A percentile compares a stretch with the other conserved stretches of the same genome.
These are phyloP conservation scores for Kwoniella sp. DNA, from an alignment of 768 basidiomycete species.

Conservation along the genomic window DNA sequence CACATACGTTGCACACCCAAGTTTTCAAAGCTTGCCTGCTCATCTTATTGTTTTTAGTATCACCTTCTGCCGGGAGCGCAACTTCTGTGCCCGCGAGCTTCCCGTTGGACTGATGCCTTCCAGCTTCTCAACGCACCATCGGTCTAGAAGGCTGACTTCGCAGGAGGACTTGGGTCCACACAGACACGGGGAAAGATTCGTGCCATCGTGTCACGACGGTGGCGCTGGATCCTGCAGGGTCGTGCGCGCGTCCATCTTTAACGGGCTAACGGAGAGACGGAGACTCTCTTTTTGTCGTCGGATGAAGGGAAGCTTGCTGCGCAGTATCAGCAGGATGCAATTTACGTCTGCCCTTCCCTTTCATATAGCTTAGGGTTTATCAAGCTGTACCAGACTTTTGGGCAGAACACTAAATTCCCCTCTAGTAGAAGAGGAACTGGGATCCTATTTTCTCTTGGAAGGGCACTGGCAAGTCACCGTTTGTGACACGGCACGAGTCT, in stretches of 20 bases:
- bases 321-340: background rate
- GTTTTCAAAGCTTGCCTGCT: too few relatives aligned
- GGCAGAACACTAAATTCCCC: background rate
- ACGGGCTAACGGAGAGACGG: background rate
- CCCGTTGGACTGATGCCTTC: too few relatives aligned
- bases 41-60: too few relatives aligned
- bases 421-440: background rate
- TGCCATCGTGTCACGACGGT: too few relatives aligned
- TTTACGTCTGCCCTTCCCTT: background rate
- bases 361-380: background rate
- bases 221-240: background rate
- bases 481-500: slow-evolving; percentile 1
- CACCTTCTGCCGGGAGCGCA: too few relatives aligned
- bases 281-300: background rate
- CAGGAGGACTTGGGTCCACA: too few relatives aligned
- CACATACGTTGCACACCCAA: too few relatives aligned
- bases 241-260: background rate
- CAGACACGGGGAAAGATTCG: too few relatives aligned
- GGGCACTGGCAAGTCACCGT: background rate
- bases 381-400: background rate
- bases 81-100: too few relatives aligned
- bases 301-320: background rate
- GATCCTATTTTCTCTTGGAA: background rate
- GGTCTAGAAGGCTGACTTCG: too few relatives aligned
- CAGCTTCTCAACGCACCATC: too few relatives aligned